phyloP scores from a whole-genome alignment of 1,284 basidiomycete species.

The Ceratorhiza oryzae-sativae region DNA sequence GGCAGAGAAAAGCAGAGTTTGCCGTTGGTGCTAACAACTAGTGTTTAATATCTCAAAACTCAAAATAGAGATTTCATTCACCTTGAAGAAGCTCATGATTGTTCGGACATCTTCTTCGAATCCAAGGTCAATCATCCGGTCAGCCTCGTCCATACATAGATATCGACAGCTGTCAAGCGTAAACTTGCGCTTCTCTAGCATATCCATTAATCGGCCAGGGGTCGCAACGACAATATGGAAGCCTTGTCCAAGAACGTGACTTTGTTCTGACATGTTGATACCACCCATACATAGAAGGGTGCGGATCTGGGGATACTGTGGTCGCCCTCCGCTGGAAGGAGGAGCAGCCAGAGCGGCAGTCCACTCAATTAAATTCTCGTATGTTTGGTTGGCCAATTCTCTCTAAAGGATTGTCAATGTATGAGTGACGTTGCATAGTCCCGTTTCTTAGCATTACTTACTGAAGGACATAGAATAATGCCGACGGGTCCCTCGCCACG shows the following conservation, averaged over 20 bases:
- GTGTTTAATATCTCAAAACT: not conserved
- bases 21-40: slow-evolving; percentile 80
- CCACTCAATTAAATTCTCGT: slow-evolving; percentile 91
- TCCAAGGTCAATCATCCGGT: slow-evolving; percentile 98
- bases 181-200: slow-evolving; percentile 93
- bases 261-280: slow-evolving; percentile 97
- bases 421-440: not conserved
- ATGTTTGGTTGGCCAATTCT: slow-evolving; percentile 94
- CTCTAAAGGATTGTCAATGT: slow-evolving; percentile 54
- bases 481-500: slow-evolving; percentile 96
- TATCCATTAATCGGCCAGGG: slow-evolving; percentile 94
- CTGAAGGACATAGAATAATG: slow-evolving; percentile 91
- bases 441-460: slow-evolving; percentile 41
- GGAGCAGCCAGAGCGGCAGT: slow-evolving; percentile 77
- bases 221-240: slow-evolving; percentile 97
- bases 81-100: slow-evolving; percentile 98
- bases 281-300: slow-evolving; percentile 95
- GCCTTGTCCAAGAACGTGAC: slow-evolving; percentile 86
- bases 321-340: slow-evolving; percentile 55
- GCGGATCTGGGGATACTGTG: slow-evolving; percentile 80
- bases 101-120: slow-evolving; percentile 99
- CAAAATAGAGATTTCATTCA: slow-evolving; percentile 46
- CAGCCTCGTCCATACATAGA: slow-evolving; percentile 98
- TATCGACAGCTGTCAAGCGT: slow-evolving; percentile 93
- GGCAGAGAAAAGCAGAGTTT: slow-evolving; percentile 96